Evolutionary conservation across 2,329 filamentous ascomycete genomes (phyloP).

Genomic region (Monosporascus ibericus): DNA sequence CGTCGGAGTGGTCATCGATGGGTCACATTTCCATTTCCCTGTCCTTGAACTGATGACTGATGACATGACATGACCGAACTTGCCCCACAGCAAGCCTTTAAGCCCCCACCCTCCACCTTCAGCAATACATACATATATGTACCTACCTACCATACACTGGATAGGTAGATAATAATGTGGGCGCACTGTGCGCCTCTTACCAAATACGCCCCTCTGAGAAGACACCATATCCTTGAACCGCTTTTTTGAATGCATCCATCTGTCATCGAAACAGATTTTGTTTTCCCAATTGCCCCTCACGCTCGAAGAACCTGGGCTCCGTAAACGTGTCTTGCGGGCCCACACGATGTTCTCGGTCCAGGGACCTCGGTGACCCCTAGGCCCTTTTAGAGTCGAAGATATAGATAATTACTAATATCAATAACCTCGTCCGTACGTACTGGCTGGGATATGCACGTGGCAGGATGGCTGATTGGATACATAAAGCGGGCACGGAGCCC

Average conservation of each 20-base stretch:
- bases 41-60: not conserved
- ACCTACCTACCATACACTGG: not conserved
- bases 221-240: too few species aligned
- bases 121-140: not conserved
- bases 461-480: not conserved
- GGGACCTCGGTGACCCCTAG: not conserved
- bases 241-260: too few species aligned
- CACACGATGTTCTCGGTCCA: not conserved
- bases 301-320: not conserved
- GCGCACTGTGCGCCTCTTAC: not conserved
- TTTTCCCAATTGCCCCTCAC: not conserved
- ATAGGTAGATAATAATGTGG: not conserved
- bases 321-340: not conserved
- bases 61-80: not conserved
- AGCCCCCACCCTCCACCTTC: not conserved
- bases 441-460: not conserved
- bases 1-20: not conserved
- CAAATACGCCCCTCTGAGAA: too few species aligned
- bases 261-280: too few species aligned
- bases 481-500: not conserved
- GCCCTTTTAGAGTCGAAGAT: not conserved
- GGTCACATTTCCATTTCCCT: not conserved
- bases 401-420: not conserved
- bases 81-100: not conserved
- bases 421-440: not conserved